phyloP scores from a whole-genome alignment of 2,329 filamentous ascomycete genomes.

The Sporothrix sp. region DNA sequence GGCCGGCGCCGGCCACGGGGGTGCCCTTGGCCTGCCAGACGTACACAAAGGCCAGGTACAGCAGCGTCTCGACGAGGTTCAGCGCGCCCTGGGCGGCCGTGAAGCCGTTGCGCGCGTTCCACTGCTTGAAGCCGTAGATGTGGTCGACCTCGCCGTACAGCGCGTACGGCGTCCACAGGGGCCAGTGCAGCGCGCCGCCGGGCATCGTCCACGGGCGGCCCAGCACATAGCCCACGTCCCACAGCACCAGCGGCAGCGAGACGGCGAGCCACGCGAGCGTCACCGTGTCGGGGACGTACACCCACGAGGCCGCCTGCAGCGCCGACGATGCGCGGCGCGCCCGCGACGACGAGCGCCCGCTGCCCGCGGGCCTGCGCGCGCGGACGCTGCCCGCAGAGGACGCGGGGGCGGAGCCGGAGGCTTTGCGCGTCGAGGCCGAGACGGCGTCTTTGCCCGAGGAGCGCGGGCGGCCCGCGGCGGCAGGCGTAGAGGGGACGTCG shows the following conservation, averaged over 20 bases:
- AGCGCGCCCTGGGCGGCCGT: conserved; percentile 59
- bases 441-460: conserved; percentile 1
- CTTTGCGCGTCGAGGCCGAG: conserved; percentile 9
- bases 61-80: conserved; percentile 28
- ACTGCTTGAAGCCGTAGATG: conserved; percentile 71
- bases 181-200: conserved; percentile 61
- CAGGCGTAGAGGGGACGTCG: conserved; percentile 15
- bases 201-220: conserved; percentile 74
- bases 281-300: conserved; percentile 35
- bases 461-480: conserved; percentile 8
- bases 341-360: neutral
- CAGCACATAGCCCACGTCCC: conserved; percentile 74
- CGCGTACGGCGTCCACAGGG: conserved; percentile 67
- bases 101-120: conserved; percentile 60
- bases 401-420: conserved; percentile 3
- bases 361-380: conserved; percentile 2
- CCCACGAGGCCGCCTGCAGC: conserved; percentile 23
- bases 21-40: conserved; percentile 26
- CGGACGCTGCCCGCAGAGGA: conserved; percentile 1
- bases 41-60: conserved; percentile 27
- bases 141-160: conserved; percentile 74
- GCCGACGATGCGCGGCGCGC: conserved; percentile 7
- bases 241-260: conserved; percentile 67
- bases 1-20: conserved; percentile 11
- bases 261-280: conserved; percentile 61